phyloP scores from a whole-genome alignment of 306 rosid genomes.

The Malus sieversii region DNA sequence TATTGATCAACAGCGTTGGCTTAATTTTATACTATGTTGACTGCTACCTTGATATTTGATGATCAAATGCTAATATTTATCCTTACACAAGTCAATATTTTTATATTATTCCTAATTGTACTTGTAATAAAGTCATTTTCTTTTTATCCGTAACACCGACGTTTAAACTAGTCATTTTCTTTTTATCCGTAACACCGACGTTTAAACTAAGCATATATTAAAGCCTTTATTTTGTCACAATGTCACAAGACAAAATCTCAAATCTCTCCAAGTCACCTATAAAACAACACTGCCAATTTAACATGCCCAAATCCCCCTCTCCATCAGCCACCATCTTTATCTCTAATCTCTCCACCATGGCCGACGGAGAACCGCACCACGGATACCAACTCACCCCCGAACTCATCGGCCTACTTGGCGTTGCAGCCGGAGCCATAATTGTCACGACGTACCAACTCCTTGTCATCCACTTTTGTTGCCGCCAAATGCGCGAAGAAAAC shows the following conservation, averaged over 20 bases:
- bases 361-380: neutral
- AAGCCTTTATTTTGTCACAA: constrained; percentile 7
- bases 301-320: neutral
- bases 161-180: neutral
- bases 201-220: neutral
- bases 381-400: neutral
- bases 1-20: neutral
- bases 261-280: neutral
- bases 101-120: neutral
- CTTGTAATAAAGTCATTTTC: neutral
- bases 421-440: constrained; percentile 4
- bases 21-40: neutral
- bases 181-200: constrained; percentile 5
- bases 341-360: neutral
- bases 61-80: no score
- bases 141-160: constrained; percentile 1
- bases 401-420: constrained; percentile 10
- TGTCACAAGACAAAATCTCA: neutral
- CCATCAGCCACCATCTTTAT: neutral
- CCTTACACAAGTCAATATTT: neutral
- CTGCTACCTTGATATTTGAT: neutral
- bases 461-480: constrained; percentile 1
- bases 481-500: neutral
- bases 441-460: neutral
- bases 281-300: neutral